A percentile compares a stretch with the other conserved stretches of the same genome.
These are phyloP conservation scores for Iris pallida DNA, from an alignment of 116 monocot genomes.

Conservation along the genomic window DNA sequence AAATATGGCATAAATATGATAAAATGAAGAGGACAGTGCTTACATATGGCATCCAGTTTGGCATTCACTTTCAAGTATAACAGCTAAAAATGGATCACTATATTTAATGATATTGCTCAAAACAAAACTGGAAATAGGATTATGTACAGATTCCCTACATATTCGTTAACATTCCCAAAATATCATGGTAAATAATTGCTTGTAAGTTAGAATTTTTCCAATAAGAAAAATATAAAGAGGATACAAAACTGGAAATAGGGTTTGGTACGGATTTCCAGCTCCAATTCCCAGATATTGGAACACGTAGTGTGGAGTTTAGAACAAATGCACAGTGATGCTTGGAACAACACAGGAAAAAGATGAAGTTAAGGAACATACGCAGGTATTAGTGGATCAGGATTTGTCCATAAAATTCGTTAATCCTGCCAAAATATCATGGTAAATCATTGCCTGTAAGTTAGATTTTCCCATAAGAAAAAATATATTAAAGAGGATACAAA, in stretches of 20 bases:
- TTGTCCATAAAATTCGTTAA: constrained; percentile 67
- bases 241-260: too few species aligned
- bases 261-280: too few species aligned
- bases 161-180: constrained; percentile 63
- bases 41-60: too few species aligned
- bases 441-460: not conserved
- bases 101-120: too few species aligned
- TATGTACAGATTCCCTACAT: constrained; percentile 34
- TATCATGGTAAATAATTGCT: constrained; percentile 2
- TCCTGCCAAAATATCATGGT: constrained; percentile 35
- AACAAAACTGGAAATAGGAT: constrained; percentile 3
- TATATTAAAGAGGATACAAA: too few species aligned
- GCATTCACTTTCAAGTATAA: too few species aligned
- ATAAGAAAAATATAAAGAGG: not conserved
- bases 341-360: constrained; percentile 4
- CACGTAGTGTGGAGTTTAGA: too few species aligned
- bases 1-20: too few species aligned
- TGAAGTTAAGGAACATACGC: constrained; percentile 41
- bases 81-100: too few species aligned
- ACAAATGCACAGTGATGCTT: too few species aligned
- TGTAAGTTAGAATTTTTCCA: not conserved
- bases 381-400: constrained; percentile 76
- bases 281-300: too few species aligned
- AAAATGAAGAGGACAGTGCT: too few species aligned
- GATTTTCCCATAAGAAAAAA: not conserved